Evolutionary conservation across 2,329 filamentous ascomycete genomes (phyloP).

Genomic region (Ambrosiella xylebori): DNA sequence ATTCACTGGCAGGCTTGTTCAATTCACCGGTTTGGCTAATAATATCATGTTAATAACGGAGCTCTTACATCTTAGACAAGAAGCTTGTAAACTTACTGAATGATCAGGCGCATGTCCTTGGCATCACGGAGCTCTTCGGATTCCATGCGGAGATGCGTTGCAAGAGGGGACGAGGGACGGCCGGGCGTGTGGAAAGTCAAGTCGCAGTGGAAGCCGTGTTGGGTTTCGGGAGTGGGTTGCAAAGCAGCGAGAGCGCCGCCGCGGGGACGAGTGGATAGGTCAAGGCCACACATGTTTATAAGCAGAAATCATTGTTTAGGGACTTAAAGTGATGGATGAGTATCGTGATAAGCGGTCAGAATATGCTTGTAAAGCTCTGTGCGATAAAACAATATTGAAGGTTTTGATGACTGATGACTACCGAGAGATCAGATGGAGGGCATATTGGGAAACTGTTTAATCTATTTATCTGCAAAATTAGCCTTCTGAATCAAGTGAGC

Average conservation of each 20-base stretch:
- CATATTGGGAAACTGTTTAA: too few species aligned
- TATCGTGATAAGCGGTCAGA: background rate
- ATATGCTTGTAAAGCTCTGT: too few species aligned
- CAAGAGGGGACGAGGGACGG: conserved; percentile 21
- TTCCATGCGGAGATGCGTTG: conserved; percentile 28
- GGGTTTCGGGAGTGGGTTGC: conserved; percentile 15
- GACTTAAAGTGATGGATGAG: background rate
- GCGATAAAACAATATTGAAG: too few species aligned
- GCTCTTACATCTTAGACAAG: background rate
- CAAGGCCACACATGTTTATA: conserved; percentile 28
- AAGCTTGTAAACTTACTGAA: conserved; percentile 24
- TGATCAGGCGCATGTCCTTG: conserved; percentile 22
- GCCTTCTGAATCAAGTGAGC: background rate
- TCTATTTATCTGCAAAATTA: background rate
- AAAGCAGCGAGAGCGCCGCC: conserved; percentile 31
- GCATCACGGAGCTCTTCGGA: conserved; percentile 16
- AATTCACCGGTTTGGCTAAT: conserved; percentile 10
- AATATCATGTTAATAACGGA: background rate
- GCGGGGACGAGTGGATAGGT: conserved; percentile 24
- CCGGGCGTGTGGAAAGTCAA: conserved; percentile 28
- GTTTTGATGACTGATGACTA: too few species aligned
- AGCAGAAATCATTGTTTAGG: background rate
- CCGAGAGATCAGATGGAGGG: too few species aligned
- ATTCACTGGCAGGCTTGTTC: conserved; percentile 25
- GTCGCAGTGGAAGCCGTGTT: conserved; percentile 19